Evolutionary conservation across 1,139 yeast genomes (phyloP), one percentile per base, ranked within the genome.

Genomic region (Diutina mesorugosa): DNA sequence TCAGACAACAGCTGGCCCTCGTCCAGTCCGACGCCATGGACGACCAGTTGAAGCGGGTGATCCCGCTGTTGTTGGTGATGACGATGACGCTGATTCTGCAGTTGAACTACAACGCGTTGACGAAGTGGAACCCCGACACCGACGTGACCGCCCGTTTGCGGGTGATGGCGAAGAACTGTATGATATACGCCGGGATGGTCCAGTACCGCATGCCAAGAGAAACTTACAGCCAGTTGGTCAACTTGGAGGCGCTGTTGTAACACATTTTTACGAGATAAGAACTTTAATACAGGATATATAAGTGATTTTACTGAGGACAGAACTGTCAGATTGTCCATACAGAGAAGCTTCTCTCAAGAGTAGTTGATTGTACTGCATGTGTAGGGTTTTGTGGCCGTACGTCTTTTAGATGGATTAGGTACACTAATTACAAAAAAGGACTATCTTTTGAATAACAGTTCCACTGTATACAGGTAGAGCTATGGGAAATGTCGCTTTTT

Each of bases 141-240:
- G 83, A 81, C 59, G 79, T 81, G 55, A 73, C 76, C 53, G 79
- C 79, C 35, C 67, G 66, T 55, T 74, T 90, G 67, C 83, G 81
- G 63, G 76, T 73, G 55, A 78, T 87, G 60, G 91, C 96, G 4
- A 86, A 84, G 67, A 90, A 90, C 67, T 87, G 96, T 69, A 90
- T 91, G 90, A 82, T 91, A 3, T 95, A 87, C 68, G 96, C 98
- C 12, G 98, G 98, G 57, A 87, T 93, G 85, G 87, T 93, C 48
- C 97, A 90, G 70, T 91, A 89, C 70, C 84, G 88, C 67, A 90
- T 93, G 96, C 96, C 98, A 5, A 79, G 95, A 60, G 97, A 91
- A 65, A 85, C 90, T 0, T 90, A 89, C 67, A 81, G 90, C 63
- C 78, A 83, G 56, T 73, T 90, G 65, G 85, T 90, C 53, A 81